phyloP scores from a whole-genome alignment of 352 stramenopile genomes.

The Globisporangium lucens region DNA sequence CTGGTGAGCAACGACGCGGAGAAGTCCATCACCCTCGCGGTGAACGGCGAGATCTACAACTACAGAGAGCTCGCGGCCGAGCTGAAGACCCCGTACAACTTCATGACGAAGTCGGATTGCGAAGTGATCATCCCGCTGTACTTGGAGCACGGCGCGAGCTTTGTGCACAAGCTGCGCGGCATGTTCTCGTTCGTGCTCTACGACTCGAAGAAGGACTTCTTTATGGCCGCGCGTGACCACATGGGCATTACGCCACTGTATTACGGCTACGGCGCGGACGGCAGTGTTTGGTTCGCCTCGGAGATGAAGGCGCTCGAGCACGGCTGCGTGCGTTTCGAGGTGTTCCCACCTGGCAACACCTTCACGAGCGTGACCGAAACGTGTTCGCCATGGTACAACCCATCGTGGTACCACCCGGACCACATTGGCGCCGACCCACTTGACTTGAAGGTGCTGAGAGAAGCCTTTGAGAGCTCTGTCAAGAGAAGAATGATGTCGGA shows the following conservation, averaged over 20 bases:
- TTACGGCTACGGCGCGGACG: constrained; percentile 97
- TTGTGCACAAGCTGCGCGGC: constrained; percentile 91
- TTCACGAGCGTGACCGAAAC: constrained; percentile 85
- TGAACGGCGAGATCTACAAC: constrained; percentile 99
- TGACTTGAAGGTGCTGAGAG: constrained; percentile 76
- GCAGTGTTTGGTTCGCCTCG: constrained; percentile 94
- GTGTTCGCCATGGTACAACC: constrained; percentile 95
- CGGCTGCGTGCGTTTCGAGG: constrained; percentile 78
- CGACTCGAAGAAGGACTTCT: constrained; percentile 92
- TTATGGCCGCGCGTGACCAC: constrained; percentile 95
- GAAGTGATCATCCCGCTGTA: constrained; percentile 98
- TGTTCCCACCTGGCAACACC: constrained; percentile 90
- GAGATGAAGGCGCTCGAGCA: constrained; percentile 97
- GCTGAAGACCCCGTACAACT: constrained; percentile 89
- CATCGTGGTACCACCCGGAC: constrained; percentile 87
- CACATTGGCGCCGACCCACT: constrained; percentile 62
- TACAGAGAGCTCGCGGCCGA: constrained; percentile 93
- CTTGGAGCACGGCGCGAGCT: constrained; percentile 85
- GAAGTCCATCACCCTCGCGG: constrained; percentile 91
- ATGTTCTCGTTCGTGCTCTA: constrained; percentile 99
- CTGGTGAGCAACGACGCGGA: constrained; percentile 84
- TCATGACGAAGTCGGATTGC: constrained; percentile 96
- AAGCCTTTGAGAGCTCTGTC: constrained; percentile 94
- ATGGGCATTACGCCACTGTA: constrained; percentile 99
- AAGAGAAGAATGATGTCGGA: constrained; percentile 98